Percentiles rank a stretch among this genome's conserved stretches.
Evolutionary conservation across 208 protist genomes (phyloP).

Genomic region (Tritrichomonas musculus): DNA sequence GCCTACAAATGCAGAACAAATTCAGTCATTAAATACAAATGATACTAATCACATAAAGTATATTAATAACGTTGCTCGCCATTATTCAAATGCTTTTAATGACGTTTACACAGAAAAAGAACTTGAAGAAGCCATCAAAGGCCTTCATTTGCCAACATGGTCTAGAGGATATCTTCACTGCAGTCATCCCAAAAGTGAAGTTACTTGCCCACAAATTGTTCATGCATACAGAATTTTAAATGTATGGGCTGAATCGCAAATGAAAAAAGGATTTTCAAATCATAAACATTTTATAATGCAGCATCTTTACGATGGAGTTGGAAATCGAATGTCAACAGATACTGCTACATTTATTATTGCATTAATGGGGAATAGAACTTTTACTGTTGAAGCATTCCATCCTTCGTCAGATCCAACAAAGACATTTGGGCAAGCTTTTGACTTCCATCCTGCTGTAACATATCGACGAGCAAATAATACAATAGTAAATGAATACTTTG

Average conservation of each 20-base stretch:
- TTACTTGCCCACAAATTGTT: slow-evolving; percentile 10
- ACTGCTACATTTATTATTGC: neutral
- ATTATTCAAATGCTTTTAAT: too few species aligned
- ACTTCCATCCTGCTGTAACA: neutral
- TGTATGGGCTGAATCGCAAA: neutral
- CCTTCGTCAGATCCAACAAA: neutral
- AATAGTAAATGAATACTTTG: neutral
- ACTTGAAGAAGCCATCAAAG: neutral
- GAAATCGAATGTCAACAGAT: neutral
- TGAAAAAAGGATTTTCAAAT: neutral
- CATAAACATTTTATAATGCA: neutral
- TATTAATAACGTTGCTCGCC: too few species aligned
- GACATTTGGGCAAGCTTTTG: neutral
- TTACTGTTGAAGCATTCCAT: neutral
- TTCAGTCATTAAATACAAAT: too few species aligned
- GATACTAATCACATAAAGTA: too few species aligned
- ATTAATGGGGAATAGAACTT: neutral
- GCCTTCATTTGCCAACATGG: neutral
- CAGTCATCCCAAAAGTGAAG: neutral
- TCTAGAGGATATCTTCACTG: neutral
- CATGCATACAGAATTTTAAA: neutral
- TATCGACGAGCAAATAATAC: neutral
- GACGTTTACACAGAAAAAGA: neutral
- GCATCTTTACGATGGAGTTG: slow-evolving; percentile 21
- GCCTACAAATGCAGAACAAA: too few species aligned